Percentiles rank a stretch among this genome's conserved stretches.
phyloP scores from a whole-genome alignment of 495 filamentous ascomycete species.

The Platismatia glauca region DNA sequence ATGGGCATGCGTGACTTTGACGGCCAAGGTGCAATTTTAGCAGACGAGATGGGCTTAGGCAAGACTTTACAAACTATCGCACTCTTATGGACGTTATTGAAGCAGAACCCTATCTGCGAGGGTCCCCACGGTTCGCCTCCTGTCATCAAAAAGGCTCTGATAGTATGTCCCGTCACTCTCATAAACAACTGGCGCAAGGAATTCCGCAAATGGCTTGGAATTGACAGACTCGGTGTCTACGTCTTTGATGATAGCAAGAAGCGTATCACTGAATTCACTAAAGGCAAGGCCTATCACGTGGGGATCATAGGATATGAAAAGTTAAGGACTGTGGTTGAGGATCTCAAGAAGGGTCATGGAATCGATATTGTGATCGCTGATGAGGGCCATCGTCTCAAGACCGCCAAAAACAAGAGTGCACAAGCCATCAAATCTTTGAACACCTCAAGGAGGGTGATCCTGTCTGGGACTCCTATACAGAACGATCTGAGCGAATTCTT shows the following conservation, averaged over 20 bases:
- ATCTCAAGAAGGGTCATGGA: slow-evolving; percentile 52
- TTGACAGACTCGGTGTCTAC: slow-evolving; percentile 68
- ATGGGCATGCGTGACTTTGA: slow-evolving; percentile 69
- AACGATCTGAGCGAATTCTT: slow-evolving; percentile 77
- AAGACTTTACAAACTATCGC: slow-evolving; percentile 77
- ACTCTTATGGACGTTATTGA: slow-evolving; percentile 69
- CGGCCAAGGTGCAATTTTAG: slow-evolving; percentile 67
- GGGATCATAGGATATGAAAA: slow-evolving; percentile 85
- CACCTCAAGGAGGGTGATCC: slow-evolving; percentile 56
- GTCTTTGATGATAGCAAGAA: slow-evolving; percentile 59
- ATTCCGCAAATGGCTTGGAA: slow-evolving; percentile 73
- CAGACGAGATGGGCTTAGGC: slow-evolving; percentile 77
- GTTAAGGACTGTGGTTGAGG: slow-evolving; percentile 57
- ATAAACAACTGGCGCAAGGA: slow-evolving; percentile 77
- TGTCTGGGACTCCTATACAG: slow-evolving; percentile 72
- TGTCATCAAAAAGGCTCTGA: slow-evolving; percentile 68
- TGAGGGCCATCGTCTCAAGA: slow-evolving; percentile 75
- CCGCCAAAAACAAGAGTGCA: slow-evolving; percentile 71
- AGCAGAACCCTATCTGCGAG: slow-evolving; percentile 65
- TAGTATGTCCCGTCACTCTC: slow-evolving; percentile 72
- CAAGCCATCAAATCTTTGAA: slow-evolving; percentile 65
- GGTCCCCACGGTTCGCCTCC: slow-evolving; percentile 33
- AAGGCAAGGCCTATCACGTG: slow-evolving; percentile 62
- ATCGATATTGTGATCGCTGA: slow-evolving; percentile 76
- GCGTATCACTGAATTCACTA: slow-evolving; percentile 65